Percentiles rank a stretch among this genome's conserved stretches.
Conservation (phyloP, 768 basidiomycete genomes). For the Mrakia frigida region DNA sequence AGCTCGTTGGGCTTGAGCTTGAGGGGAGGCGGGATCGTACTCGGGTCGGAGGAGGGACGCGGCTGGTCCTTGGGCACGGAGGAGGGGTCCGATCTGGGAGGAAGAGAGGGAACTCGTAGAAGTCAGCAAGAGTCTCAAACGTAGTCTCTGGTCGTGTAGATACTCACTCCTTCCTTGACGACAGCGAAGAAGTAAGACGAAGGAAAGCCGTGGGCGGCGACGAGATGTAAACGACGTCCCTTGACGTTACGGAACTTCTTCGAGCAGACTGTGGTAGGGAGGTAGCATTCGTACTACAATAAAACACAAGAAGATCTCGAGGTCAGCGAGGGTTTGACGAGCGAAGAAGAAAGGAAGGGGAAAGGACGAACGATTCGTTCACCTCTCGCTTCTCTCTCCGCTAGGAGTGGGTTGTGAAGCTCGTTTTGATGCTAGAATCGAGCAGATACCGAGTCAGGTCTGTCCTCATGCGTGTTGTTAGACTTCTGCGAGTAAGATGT, state of each 20-base stretch:
- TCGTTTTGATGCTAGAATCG: constrained; percentile 14
- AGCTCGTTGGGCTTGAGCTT: not conserved
- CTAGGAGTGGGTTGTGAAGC: constrained; percentile 16
- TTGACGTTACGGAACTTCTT: constrained; percentile 7
- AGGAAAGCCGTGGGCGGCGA: constrained; percentile 19
- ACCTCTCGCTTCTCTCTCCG: constrained; percentile 2
- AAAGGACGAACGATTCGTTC: constrained; percentile 3
- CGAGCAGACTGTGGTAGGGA: not conserved
- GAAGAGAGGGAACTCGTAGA: not conserved
- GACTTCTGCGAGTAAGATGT: too few species aligned
- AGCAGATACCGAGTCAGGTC: too few species aligned
- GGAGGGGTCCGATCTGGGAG: constrained; percentile 10
- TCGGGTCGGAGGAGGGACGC: constrained; percentile 4
- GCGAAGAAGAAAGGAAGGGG: not conserved
- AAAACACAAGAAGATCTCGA: not conserved
- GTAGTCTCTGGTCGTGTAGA: not conserved
- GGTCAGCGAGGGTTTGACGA: not conserved
- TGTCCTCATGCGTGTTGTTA: too few species aligned
- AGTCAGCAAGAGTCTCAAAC: too few species aligned
- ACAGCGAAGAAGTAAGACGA: constrained; percentile 13
- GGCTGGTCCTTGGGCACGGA: not conserved
- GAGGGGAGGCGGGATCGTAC: not conserved
- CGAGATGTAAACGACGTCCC: not conserved
- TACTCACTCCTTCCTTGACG: constrained; percentile 24
- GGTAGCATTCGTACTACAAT: constrained; percentile 18